Base-by-base conservation (phyloP, 2,329 filamentous ascomycete genomes). In the Fusarium xyrophilum region DNA sequence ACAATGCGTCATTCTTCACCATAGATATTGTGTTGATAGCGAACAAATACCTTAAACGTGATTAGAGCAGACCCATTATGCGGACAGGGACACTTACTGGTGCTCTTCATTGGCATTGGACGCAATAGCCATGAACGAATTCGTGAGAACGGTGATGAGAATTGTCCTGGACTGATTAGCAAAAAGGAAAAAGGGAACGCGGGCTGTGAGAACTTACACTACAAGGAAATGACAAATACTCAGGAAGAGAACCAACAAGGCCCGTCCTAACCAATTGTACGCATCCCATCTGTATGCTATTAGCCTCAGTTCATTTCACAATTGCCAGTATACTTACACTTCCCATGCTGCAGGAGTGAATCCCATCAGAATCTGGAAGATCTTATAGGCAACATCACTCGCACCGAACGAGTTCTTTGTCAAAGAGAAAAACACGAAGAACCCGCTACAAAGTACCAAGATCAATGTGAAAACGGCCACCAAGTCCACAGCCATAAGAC, bases 1-100 rank as follows among this genome's bases (percentile, higher is more conserved):
- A 98, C 0, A 97, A 83, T 0, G 93, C 92, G 77, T 98, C 95
- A n/a, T 96, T 97, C 79, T 97, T 98, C 69, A 97, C 95, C 92
- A 97, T 96, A 7, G 93, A 96, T 51, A 97, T 97, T 7, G 95
- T 96, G 76, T 97, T 98, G 77, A 98, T 93, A 1, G 95, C 95
- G 75, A 98, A 97, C 5, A 97, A 81, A 76, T 97, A 97, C 62
- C 85, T 87, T 65, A 38, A 56, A 33, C 33, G 13, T 3, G 21
- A 51, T 75, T 35, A 72, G 65, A 43, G 36, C 30, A 23, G n/a
- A 28, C 3, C 15, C 11, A 30, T 30, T 9, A n/a, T 9, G 1
- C 7, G 25, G 21, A 5, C 9, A n/a, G 3, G 23, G 15, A 15
- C 9, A 76, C 85, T 72, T 77, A 87, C 83, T 90, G 88, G 66